phyloP scores from a whole-genome alignment of 164 flowering plant genomes.

The Platanus orientalis region DNA sequence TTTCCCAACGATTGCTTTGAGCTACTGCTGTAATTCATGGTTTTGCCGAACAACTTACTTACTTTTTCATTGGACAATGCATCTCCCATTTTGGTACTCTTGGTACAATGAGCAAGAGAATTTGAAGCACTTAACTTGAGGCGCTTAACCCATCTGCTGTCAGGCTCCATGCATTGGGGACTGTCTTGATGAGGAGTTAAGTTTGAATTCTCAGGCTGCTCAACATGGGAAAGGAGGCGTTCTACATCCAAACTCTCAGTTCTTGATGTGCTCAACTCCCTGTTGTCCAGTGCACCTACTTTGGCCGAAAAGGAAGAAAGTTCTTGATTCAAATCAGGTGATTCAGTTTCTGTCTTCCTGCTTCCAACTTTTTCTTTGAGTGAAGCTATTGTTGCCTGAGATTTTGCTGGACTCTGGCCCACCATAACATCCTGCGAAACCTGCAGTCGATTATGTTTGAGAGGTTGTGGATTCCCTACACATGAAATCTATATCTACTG shows the following conservation, averaged over 20 bases:
- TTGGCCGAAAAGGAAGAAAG: constrained; percentile 23
- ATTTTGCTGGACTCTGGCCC: constrained; percentile 1
- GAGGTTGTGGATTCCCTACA: background rate
- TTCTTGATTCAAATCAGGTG: constrained; percentile 44
- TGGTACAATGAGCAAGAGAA: constrained; percentile 40
- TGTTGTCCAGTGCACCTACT: constrained; percentile 20
- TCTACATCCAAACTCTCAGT: constrained; percentile 68
- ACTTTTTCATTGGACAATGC: constrained; percentile 35
- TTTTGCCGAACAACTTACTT: constrained; percentile 28
- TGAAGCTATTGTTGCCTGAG: constrained; percentile 19
- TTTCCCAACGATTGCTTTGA: constrained; percentile 22
- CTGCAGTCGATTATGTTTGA: constrained; percentile 6
- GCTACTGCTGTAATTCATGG: constrained; percentile 21
- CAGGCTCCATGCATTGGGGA: constrained; percentile 24
- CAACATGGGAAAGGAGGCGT: constrained; percentile 34
- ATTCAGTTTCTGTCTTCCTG: constrained; percentile 8
- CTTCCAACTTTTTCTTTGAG: constrained; percentile 19
- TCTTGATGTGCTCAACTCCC: constrained; percentile 47
- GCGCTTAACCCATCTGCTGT: constrained; percentile 74
- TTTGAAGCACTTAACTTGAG: constrained; percentile 45
- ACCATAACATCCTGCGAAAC: constrained; percentile 30
- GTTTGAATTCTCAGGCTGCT: constrained; percentile 24
- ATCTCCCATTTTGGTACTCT: constrained; percentile 37
- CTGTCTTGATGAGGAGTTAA: constrained; percentile 14
- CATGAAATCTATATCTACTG: background rate